Evolutionary conservation across 441 rosid genomes (phyloP), one percentile per base, ranked within the genome.

Genomic region (Pelargonium cotyledonis): DNA sequence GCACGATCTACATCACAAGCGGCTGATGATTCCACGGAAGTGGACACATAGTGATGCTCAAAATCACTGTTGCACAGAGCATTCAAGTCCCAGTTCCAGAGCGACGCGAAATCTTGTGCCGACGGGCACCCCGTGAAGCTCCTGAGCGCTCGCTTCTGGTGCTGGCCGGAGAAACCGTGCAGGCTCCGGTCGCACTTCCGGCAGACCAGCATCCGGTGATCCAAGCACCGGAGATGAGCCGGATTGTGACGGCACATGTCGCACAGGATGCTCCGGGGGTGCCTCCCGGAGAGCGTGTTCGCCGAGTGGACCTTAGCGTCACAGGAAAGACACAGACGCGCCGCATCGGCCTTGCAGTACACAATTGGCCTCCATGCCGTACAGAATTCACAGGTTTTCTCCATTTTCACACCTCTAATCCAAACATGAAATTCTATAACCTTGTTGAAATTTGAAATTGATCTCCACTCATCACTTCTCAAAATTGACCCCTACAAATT

Each of bases 301-400:
- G 98, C 96, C 21, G 97, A 93, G 83, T 93, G 98, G 62, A 93
- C 90, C 79, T 85, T 93, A 0, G 89, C 83, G 74, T 93, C 97
- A 69, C 98, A 90, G 18, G 88, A 78, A 46, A 93, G 83, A 74
- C 98, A 93, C 66, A 93, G 88, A 73, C 73, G 85, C 11, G 97
- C 96, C 23, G 85, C 82, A 77, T 93, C 98, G 26, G 97, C 85
- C 71, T 84, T 84, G 69, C 95, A 93, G 73, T 89, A 89, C 73
- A 88, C 86, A 19, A 88, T 78, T 2, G 97, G 88, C 83, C 87
- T 88, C 70, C 74, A 81, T 10, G 75, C 83, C 60, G 63, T 78
- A 82, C 97, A 93, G 79, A 89, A 89, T 68, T 88, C 97, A 68
- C 98, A 93, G 44, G 72, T 73, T 83, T 86, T 83, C 78, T 89